phyloP scores from a whole-genome alignment of 2,329 filamentous ascomycete species.

The Scedosporium apiospermum region DNA sequence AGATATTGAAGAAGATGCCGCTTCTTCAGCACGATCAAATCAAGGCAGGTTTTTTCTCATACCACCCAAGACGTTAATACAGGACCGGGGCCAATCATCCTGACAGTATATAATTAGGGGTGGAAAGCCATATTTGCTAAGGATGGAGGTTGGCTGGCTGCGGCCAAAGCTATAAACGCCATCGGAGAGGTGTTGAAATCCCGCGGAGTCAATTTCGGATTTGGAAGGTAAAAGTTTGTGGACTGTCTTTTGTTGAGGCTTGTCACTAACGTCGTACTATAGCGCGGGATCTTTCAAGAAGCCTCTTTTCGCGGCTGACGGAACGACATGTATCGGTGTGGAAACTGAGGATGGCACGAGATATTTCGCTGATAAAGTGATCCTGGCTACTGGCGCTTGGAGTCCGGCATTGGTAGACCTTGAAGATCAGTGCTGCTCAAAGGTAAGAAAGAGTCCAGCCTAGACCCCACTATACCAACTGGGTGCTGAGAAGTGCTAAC shows the following conservation, averaged over 20 bases:
- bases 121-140: constrained; percentile 34
- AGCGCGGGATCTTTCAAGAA: constrained; percentile 32
- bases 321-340: constrained; percentile 26
- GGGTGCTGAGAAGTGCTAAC: not conserved
- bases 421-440: constrained; percentile 26
- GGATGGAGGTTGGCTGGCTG: constrained; percentile 37
- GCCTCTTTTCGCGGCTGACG: constrained; percentile 27
- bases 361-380: constrained; percentile 32
- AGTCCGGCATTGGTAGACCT: constrained; percentile 24
- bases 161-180: constrained; percentile 35
- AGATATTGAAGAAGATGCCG: constrained; percentile 29
- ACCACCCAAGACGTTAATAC: not conserved
- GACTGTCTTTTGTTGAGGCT: too few relatives aligned
- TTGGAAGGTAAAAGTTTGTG: constrained; percentile 19
- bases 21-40: constrained; percentile 28
- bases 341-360: constrained; percentile 29
- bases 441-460: constrained; percentile 13
- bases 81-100: not conserved
- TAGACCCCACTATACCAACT: too few relatives aligned
- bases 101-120: constrained; percentile 15
- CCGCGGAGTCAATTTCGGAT: constrained; percentile 30
- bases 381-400: constrained; percentile 31
- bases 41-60: constrained; percentile 15
- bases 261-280: constrained; percentile 1
- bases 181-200: constrained; percentile 27